Evolutionary conservation across 768 basidiomycete species (phyloP).

Genomic region (Suillus ampliporus): DNA sequence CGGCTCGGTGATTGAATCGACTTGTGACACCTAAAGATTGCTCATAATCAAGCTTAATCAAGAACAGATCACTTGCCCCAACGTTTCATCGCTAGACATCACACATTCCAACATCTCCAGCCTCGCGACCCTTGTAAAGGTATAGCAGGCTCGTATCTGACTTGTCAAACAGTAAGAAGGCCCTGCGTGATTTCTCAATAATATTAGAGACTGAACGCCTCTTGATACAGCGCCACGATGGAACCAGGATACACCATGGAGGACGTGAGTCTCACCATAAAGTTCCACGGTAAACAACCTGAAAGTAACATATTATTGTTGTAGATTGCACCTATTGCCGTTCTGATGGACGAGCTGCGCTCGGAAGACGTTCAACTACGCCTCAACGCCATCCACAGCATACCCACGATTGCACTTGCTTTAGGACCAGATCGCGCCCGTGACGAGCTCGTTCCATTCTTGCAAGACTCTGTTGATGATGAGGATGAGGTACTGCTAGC

Average conservation of each 20-base stretch:
- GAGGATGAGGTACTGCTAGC: constrained; percentile 98
- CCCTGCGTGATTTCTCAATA: constrained; percentile 6
- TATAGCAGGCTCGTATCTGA: constrained; percentile 7
- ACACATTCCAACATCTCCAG: constrained; percentile 3
- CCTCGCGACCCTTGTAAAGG: background rate
- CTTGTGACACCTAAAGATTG: background rate
- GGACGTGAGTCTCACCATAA: constrained; percentile 56
- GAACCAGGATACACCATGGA: constrained; percentile 68
- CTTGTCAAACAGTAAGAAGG: background rate
- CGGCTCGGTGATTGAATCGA: background rate
- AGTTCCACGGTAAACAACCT: constrained; percentile 19
- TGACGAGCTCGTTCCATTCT: constrained; percentile 94
- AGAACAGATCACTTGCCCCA: constrained; percentile 10
- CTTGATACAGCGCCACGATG: constrained; percentile 49
- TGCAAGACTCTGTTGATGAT: constrained; percentile 99
- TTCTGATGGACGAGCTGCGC: constrained; percentile 97
- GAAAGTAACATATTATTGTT: constrained; percentile 27
- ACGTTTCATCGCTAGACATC: constrained; percentile 6
- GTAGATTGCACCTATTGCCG: constrained; percentile 92
- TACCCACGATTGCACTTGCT: constrained; percentile 97
- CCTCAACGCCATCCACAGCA: constrained; percentile 94
- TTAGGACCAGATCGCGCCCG: constrained; percentile 94
- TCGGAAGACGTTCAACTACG: constrained; percentile 97
- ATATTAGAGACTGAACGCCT: constrained; percentile 6
- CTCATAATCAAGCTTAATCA: constrained; percentile 6